Evolutionary conservation across 306 rosid species (phyloP).

Genomic region (Sicyos edulis): DNA sequence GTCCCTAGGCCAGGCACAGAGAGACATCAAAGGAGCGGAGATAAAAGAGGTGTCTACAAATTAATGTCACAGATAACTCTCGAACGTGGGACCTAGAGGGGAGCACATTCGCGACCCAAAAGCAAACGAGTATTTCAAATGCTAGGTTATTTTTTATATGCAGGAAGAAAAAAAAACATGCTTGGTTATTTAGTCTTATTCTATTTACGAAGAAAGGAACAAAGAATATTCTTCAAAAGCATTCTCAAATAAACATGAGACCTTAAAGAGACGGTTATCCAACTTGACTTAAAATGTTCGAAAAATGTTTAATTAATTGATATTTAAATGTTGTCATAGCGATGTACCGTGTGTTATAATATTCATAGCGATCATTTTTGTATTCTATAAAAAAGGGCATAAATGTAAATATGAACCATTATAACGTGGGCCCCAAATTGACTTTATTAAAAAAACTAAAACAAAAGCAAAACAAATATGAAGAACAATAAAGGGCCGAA

Average conservation of each 20-base stretch:
- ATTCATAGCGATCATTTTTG: not conserved
- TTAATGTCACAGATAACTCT: no score
- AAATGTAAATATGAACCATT: constrained; percentile 1
- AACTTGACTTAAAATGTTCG: not conserved
- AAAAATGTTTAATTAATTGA: not conserved
- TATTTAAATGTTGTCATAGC: not conserved
- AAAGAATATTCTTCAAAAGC: constrained; percentile 20
- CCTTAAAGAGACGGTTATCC: not conserved
- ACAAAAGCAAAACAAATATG: not conserved
- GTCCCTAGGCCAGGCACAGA: no score
- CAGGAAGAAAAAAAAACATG: not conserved
- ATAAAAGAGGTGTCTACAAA: no score
- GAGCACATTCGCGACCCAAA: no score
- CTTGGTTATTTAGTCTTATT: not conserved
- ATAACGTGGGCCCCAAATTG: not conserved
- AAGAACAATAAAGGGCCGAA: not conserved
- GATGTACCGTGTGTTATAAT: not conserved
- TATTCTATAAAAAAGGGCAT: not conserved
- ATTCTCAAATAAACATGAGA: not conserved
- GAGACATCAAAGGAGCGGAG: no score
- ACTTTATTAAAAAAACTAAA: not conserved
- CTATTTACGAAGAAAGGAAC: not conserved
- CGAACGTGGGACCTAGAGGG: no score
- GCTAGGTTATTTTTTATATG: no score
- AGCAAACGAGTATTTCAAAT: not conserved